Evolutionary conservation across 2,329 filamentous ascomycete genomes (phyloP), one percentile per base, ranked within the genome.

Genomic region (Botryotinia globosa): DNA sequence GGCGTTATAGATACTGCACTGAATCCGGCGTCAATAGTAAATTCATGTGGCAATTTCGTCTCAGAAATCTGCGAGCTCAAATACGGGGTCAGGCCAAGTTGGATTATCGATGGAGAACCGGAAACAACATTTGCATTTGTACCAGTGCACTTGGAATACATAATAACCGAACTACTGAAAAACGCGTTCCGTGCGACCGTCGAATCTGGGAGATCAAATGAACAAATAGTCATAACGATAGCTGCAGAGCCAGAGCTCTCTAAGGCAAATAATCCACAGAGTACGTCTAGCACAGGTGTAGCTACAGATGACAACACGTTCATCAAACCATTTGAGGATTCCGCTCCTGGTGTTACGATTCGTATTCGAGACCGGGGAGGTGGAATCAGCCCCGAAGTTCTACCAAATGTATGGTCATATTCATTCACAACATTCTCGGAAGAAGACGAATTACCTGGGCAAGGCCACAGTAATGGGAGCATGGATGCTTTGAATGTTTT

Each of bases 1-100:
- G 96, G 96, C 69, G 94, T 98, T 34, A 98, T 99, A 75, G 95
- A 99, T 83, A 98, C 96, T 0, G 91, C 90, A 4, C 85, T 99
- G 16, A 90, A 90, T 51, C 96, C 96, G 0, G 92, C 94, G 0
- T 87, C 89, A 63, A 93, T 95, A 59, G 89, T 98, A 61, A 90
- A 94, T 77, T 88, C 89, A 10, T 98, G 95, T 82, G 94, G 94
- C 69, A 90, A 91, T 73, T 97, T 96, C 74, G 96, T 99, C 0
- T 93, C 93, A 56, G 96, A 98, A 80, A 97, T 98, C 74, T 98
- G 95, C 84, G 96, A 98, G 84, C 87, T 98, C 51, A 95, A 96
- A 75, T 99, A 99, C 80, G 96, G 96, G 69, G 90, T 97, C 1
- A 89, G 96, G 0, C 96, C 96, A 0, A 87, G 87, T 3, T 87